Evolutionary conservation across 345 rosid species (phyloP), one percentile per base, ranked within the genome.

Genomic region (Passiflora organensis): DNA sequence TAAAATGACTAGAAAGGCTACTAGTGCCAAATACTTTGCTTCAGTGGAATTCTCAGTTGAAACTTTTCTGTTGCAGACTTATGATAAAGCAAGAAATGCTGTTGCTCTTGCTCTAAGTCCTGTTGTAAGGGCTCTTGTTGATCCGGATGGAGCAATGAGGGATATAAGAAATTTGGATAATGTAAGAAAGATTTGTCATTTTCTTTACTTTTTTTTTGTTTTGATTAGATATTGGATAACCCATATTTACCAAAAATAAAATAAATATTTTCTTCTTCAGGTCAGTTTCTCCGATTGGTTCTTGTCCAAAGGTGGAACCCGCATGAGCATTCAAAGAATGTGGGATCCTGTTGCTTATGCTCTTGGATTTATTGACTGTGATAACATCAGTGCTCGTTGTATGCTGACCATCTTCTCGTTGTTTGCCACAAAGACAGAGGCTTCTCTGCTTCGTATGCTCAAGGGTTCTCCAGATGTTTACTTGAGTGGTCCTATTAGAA

Each of bases 331-430:
- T 61, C 91, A 84, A 65, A 82, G 98, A 77, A 80, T 91, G 98
- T 91, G 98, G 98, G 96, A 93, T 78, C 99, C 99, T 50, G 99
- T 93, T 76, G 99, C 99, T 43, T 93, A 91, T 60, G 99, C 99
- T 56, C 93, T 93, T 13, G 99, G 99, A 48, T 93, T 93, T 72
- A 93, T 93, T 48, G 99, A 93, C 70, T 93, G 99, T 46, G 96
- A 93, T 74, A 93, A 86, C 76, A 93, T 93, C 77, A 93, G 99
- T 62, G 99, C 99, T 17, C 83, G 99, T 37, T 93, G 99, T 70
- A 93, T 93, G 99, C 95, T 93, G 48, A 93, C 99, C 10, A 93
- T 93, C 77, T 93, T 93, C 78, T 84, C 99, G 5, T 70, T 93
- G 74, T 93, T 93, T 71, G 99, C 99, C 53, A 89, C 99, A 21